Percentiles rank a stretch among this genome's conserved stretches.
These are phyloP conservation scores for Ensete ventricosum DNA, from an alignment of 176 grass and related monocot species.

Conservation along the genomic window DNA sequence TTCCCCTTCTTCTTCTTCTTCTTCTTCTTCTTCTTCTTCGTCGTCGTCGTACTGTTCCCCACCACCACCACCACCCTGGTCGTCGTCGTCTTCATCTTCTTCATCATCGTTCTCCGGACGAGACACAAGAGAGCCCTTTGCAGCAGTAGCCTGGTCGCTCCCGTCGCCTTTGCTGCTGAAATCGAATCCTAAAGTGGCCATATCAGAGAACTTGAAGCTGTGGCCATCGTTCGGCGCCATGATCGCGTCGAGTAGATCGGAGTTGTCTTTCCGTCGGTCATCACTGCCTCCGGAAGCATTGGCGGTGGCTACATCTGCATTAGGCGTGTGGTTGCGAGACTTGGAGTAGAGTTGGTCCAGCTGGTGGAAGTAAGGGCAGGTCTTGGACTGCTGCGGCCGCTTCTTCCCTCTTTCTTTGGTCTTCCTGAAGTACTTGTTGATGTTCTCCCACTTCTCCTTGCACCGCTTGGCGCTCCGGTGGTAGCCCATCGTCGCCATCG, in stretches of 20 bases:
- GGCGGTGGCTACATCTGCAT: neutral
- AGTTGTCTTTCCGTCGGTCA: neutral
- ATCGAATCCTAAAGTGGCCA: slow-evolving; percentile 25
- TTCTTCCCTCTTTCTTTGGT: slow-evolving; percentile 81
- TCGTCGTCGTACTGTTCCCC: too few species aligned
- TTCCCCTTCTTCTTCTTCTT: too few species aligned
- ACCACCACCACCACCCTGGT: too few species aligned
- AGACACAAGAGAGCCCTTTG: too few species aligned
- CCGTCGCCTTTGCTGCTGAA: slow-evolving; percentile 21
- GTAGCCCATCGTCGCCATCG: slow-evolving; percentile 66
- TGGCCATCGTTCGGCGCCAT: slow-evolving; percentile 35
- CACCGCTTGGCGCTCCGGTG: slow-evolving; percentile 66
- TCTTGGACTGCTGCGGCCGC: slow-evolving; percentile 64
- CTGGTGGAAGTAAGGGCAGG: slow-evolving; percentile 80
- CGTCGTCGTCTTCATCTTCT: too few species aligned
- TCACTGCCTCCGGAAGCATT: too few species aligned
- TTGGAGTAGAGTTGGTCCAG: slow-evolving; percentile 78
- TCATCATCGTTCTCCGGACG: too few species aligned
- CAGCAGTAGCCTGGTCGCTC: neutral
- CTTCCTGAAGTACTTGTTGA: slow-evolving; percentile 98
- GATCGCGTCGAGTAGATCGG: slow-evolving; percentile 73
- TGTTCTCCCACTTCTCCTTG: slow-evolving; percentile 99
- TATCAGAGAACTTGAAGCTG: neutral
- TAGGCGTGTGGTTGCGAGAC: neutral
- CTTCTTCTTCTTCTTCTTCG: too few species aligned